These are phyloP conservation scores for Alternaria panax DNA, from an alignment of 2,329 filamentous ascomycete genomes.

Conservation along the genomic window DNA sequence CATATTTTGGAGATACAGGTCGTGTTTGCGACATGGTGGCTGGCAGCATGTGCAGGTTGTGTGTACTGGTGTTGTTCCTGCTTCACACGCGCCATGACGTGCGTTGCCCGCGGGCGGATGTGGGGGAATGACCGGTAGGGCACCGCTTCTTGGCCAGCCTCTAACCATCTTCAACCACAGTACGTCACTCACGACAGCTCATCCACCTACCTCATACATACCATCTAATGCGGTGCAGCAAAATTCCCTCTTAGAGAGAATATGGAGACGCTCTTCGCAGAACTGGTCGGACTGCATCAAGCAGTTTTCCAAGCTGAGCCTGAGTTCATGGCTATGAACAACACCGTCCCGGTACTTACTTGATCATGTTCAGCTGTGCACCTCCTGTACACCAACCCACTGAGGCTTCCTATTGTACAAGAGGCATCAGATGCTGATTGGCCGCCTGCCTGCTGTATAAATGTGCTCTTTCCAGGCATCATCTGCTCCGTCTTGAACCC, in stretches of 20 bases:
- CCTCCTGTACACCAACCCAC: too few species aligned
- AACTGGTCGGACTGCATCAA: neutral
- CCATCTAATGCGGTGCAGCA: neutral
- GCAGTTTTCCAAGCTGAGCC: too few species aligned
- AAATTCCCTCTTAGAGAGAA: too few species aligned
- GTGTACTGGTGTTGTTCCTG: conserved; percentile 10
- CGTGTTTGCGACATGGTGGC: conserved; percentile 6
- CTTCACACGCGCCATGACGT: conserved; percentile 32
- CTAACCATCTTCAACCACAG: neutral
- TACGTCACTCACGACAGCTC: neutral
- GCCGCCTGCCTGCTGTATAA: too few species aligned
- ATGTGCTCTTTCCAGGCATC: too few species aligned
- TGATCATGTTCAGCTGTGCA: too few species aligned
- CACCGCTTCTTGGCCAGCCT: conserved; percentile 5
- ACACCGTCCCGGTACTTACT: too few species aligned
- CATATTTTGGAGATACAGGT: conserved; percentile 27
- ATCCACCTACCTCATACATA: neutral
- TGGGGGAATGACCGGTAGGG: conserved; percentile 12
- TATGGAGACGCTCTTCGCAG: neutral
- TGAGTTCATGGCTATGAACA: too few species aligned
- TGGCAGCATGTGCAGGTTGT: neutral
- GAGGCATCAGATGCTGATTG: too few species aligned
- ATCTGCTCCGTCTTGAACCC: too few species aligned
- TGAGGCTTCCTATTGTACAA: too few species aligned
- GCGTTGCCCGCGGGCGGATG: neutral